Conservation (phyloP, 139 green algal genomes). For the Chlamydomonas sphaeroides region DNA sequence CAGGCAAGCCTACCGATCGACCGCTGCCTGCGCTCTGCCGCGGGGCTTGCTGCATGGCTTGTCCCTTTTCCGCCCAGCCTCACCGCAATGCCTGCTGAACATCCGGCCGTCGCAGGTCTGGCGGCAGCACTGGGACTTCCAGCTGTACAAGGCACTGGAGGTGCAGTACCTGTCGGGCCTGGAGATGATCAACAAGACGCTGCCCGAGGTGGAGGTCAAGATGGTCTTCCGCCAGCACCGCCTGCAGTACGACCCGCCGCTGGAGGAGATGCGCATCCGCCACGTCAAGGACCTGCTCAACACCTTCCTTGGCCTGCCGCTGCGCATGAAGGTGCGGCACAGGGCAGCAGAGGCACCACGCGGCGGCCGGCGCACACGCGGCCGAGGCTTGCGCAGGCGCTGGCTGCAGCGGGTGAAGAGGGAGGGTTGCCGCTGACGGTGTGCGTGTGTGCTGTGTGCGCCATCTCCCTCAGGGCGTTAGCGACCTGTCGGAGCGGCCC, state of each 20-base stretch:
- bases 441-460: conserved; percentile 12
- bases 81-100: neutral
- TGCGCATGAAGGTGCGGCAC: conserved; percentile 60
- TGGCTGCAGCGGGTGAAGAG: too few relatives aligned
- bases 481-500: conserved; percentile 66
- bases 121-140: conserved; percentile 88
- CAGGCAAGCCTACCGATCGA: too few relatives aligned
- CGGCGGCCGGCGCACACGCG: too few relatives aligned
- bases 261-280: conserved; percentile 81
- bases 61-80: neutral
- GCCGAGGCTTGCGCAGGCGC: too few relatives aligned
- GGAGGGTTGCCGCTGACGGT: too few relatives aligned
- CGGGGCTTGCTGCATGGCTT: too few relatives aligned
- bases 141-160: conserved; percentile 83
- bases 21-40: too few relatives aligned
- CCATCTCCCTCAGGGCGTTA: conserved; percentile 79
- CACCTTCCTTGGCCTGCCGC: conserved; percentile 70
- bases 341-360: too few relatives aligned
- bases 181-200: conserved; percentile 72
- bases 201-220: conserved; percentile 65
- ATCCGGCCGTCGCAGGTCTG: conserved; percentile 59
- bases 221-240: conserved; percentile 75
- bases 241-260: conserved; percentile 76
- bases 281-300: conserved; percentile 75
- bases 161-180: conserved; percentile 80